phyloP scores from a whole-genome alignment of 192 early-diverging fungal species.

The Gonapodya sp. region DNA sequence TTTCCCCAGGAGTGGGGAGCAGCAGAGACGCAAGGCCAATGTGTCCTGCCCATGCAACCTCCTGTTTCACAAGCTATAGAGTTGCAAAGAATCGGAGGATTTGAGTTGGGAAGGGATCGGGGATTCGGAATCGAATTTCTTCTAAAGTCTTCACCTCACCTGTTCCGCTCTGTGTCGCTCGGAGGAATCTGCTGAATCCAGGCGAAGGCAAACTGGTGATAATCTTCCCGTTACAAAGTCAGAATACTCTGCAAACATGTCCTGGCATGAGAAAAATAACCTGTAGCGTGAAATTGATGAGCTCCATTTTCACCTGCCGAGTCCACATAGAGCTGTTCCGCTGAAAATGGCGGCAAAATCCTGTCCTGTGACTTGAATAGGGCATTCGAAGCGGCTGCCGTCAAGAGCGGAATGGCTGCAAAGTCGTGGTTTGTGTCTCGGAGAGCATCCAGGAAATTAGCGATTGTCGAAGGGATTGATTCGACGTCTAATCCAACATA shows the following conservation, averaged over 20 bases:
- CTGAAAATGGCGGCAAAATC: background rate
- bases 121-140: too few species aligned
- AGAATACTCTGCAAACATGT: background rate
- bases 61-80: background rate
- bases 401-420: background rate
- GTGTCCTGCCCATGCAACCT: background rate
- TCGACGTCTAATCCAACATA: background rate
- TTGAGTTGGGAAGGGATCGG: background rate
- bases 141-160: too few species aligned
- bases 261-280: background rate
- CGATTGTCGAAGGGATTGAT: background rate
- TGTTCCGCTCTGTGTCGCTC: background rate
- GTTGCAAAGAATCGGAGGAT: background rate
- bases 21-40: background rate
- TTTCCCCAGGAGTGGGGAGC: background rate
- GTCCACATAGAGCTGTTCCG: background rate
- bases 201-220: background rate
- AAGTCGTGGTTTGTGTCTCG: constrained; percentile 1
- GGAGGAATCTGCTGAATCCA: background rate
- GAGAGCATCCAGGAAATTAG: background rate
- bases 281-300: background rate
- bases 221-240: background rate
- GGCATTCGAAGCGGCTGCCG: background rate
- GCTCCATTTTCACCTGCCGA: background rate
- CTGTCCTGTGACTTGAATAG: background rate